A percentile compares a stretch with the other conserved stretches of the same genome.
Evolutionary conservation across 306 rosid species (phyloP).

Genomic region (Glycine tomentella): DNA sequence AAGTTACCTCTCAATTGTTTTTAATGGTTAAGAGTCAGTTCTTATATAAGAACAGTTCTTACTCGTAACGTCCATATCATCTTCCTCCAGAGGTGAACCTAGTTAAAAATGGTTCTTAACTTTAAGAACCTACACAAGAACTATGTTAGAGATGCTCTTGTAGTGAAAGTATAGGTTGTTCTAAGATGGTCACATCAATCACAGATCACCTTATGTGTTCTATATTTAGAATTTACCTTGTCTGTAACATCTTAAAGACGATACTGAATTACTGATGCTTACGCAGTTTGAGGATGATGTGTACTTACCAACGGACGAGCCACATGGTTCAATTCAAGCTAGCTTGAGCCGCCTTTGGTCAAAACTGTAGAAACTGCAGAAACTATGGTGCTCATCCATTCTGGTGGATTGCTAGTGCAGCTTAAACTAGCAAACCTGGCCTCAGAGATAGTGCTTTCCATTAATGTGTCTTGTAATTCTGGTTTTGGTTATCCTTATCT

Average conservation of each 20-base stretch:
- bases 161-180: neutral
- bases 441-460: slow-evolving; percentile 13
- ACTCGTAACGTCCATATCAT: neutral
- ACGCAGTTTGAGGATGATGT: slow-evolving; percentile 92
- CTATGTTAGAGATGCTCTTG: neutral
- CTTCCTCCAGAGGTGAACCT: neutral
- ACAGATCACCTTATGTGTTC: neutral
- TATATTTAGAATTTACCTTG: neutral
- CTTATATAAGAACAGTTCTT: neutral
- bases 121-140: too few relatives aligned
- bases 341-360: slow-evolving; percentile 78
- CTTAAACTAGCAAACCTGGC: slow-evolving; percentile 16
- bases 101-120: neutral
- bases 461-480: slow-evolving; percentile 10
- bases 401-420: slow-evolving; percentile 27
- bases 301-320: slow-evolving; percentile 91
- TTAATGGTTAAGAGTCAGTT: neutral
- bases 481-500: neutral
- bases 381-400: slow-evolving; percentile 40
- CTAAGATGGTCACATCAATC: neutral
- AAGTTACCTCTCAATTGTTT: neutral
- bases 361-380: slow-evolving; percentile 61
- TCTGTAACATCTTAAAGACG: slow-evolving; percentile 17
- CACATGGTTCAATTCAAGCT: slow-evolving; percentile 94
- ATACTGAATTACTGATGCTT: neutral